A percentile compares a stretch with the other conserved stretches of the same genome.
Conservation (phyloP, 2,329 filamentous ascomycete species). For the Nemania sp. region DNA sequence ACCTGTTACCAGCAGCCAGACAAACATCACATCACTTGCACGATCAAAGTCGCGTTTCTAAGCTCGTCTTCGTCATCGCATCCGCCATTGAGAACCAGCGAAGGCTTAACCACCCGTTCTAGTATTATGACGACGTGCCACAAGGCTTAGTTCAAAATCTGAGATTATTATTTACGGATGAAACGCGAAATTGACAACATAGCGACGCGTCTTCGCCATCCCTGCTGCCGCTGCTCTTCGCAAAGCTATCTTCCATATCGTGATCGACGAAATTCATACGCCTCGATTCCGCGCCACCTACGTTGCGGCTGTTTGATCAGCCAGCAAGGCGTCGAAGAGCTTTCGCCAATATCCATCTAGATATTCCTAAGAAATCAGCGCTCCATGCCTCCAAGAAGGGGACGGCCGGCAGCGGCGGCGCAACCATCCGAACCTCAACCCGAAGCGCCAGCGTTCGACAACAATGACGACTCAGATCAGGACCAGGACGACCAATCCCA, state of each 20-base stretch:
- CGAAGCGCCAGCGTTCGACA: constrained; percentile 10
- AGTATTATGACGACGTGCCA: background rate
- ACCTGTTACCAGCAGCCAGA: background rate
- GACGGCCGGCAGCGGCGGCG: constrained; percentile 22
- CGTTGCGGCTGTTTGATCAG: too few relatives aligned
- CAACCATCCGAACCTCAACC: constrained; percentile 11
- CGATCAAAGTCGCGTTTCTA: background rate
- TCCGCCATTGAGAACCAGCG: background rate
- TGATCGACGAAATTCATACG: too few relatives aligned
- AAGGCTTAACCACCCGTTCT: too few relatives aligned
- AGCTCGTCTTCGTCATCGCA: background rate
- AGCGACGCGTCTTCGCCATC: constrained; percentile 14
- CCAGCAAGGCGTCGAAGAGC: too few relatives aligned
- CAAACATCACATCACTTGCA: background rate
- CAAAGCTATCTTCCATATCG: too few relatives aligned
- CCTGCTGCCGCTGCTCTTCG: too few relatives aligned
- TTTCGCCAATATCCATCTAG: too few relatives aligned
- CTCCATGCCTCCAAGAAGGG: constrained; percentile 34
- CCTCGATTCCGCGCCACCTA: too few relatives aligned
- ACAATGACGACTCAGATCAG: constrained; percentile 5
- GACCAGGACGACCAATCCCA: background rate
- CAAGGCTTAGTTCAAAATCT: background rate
- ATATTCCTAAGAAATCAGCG: background rate
- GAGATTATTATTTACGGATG: background rate
- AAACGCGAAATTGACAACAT: background rate